Conservation (phyloP, 768 basidiomycete genomes). For the Glaciozyma martinii region DNA sequence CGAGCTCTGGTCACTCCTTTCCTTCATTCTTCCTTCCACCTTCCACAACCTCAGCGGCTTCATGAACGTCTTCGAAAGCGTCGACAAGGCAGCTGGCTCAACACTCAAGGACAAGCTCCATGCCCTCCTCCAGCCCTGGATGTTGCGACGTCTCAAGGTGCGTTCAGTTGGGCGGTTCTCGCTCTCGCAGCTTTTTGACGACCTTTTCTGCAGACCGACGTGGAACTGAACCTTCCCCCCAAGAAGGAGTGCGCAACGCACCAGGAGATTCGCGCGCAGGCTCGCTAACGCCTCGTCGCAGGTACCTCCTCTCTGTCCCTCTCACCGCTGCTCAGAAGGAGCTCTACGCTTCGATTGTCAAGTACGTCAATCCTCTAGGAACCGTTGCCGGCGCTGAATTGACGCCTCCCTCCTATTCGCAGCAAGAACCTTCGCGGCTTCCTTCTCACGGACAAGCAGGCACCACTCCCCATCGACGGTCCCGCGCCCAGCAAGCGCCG, state of each 20-base stretch:
- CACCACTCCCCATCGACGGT: not conserved
- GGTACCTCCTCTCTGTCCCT: conserved; percentile 83
- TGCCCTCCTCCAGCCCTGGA: conserved; percentile 87
- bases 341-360: conserved; percentile 69
- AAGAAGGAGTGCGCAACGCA: conserved; percentile 37
- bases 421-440: conserved; percentile 3
- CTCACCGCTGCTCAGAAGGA: conserved; percentile 73
- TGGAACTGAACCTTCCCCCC: conserved; percentile 74
- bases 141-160: conserved; percentile 63
- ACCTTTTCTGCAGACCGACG: conserved; percentile 58
- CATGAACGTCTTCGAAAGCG: conserved; percentile 15
- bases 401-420: conserved; percentile 44
- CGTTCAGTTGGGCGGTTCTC: not conserved
- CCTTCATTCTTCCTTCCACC: conserved; percentile 89
- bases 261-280: not conserved
- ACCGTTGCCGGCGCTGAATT: not conserved
- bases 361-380: conserved; percentile 44
- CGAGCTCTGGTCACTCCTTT: conserved; percentile 89
- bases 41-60: conserved; percentile 54
- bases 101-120: conserved; percentile 16
- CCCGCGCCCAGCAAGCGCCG: conserved; percentile 40
- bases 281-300: not conserved
- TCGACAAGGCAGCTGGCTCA: conserved; percentile 2
- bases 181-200: not conserved
- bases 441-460: not conserved